Base-by-base conservation (phyloP, 208 protist genomes). In the Balamuthia mandrillaris region DNA sequence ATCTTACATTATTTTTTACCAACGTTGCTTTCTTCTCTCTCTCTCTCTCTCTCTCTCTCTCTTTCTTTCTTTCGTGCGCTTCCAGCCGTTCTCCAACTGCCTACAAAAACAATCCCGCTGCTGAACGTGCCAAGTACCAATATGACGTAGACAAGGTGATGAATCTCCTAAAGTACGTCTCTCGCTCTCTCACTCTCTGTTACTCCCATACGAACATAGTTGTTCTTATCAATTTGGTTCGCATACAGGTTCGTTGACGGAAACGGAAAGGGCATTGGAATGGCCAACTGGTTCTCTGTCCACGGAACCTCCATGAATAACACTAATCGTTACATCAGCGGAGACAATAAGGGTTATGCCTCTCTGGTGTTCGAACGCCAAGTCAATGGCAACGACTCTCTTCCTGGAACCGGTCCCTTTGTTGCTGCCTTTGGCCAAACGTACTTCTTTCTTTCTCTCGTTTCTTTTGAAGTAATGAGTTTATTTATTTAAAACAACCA, bases 281-380 rank as follows among this genome's bases (percentile, higher is more conserved):
- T 84, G 35, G 21, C 91, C 21, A 83, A 77, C 39, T 92, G 81
- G 54, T 92, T 92, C 41, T 85, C 88, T 5, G 90, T 92, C 14
- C 88, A 91, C 75, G 88, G 90, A 37, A 90, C 88, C 10, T 89
- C 82, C 1, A 91, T 91, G 88, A 90, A 89, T 52, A 92, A 92
- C 82, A 88, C 66, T 0, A 91, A 91, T 49, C 37, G 51, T n/a
- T 82, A 91, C n/a, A 89, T 91, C 41, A 86, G 72, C 83, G 83
- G 86, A 54, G 90, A 92, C 75, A 92, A 92, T 81, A 92, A 92
- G 65, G 90, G 90, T 63, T 89, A 89, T 65, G 90, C 90, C 7
- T 88, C 88, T 41, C 88, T 89, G n/a, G 24, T 79, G 6, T 90
- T 90, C 49, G 90, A 92, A 61, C 78, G 81, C 41, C 24, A 72